Evolutionary conservation across 257 asterid genomes (phyloP).

Genomic region (Nicotiana attenuata): DNA sequence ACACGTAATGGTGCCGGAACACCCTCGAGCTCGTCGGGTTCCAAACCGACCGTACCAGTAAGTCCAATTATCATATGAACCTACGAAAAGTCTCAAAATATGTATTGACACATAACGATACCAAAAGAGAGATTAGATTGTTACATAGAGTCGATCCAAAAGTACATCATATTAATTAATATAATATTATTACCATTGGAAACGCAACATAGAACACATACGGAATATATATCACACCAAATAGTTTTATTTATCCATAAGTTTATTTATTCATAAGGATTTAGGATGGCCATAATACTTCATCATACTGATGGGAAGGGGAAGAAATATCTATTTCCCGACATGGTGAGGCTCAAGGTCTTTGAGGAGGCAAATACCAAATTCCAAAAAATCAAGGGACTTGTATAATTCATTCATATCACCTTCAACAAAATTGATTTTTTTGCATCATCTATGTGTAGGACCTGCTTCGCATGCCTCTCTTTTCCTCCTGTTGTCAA

Average conservation of each 20-base stretch:
- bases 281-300: background rate
- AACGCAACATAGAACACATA: too few relatives aligned
- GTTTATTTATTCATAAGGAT: background rate
- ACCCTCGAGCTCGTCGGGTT: too few relatives aligned
- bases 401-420: background rate
- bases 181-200: too few relatives aligned
- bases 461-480: background rate
- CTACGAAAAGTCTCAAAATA: too few relatives aligned
- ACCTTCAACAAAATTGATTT: background rate
- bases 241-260: background rate
- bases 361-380: background rate
- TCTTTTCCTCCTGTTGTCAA: background rate
- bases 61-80: too few relatives aligned
- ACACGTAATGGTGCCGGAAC: too few relatives aligned
- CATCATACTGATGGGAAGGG: background rate
- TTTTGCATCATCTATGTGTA: background rate
- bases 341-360: conserved; percentile 9
- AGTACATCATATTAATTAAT: too few relatives aligned
- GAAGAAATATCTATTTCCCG: background rate
- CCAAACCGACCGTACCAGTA: too few relatives aligned
- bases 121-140: too few relatives aligned
- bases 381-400: background rate
- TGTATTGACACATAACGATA: too few relatives aligned
- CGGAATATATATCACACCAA: background rate
- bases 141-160: too few relatives aligned